Percentiles rank a stretch among this genome's conserved stretches.
These are phyloP conservation scores for Leccinum rimulosum DNA, from an alignment of 768 basidiomycete genomes.

Conservation along the genomic window DNA sequence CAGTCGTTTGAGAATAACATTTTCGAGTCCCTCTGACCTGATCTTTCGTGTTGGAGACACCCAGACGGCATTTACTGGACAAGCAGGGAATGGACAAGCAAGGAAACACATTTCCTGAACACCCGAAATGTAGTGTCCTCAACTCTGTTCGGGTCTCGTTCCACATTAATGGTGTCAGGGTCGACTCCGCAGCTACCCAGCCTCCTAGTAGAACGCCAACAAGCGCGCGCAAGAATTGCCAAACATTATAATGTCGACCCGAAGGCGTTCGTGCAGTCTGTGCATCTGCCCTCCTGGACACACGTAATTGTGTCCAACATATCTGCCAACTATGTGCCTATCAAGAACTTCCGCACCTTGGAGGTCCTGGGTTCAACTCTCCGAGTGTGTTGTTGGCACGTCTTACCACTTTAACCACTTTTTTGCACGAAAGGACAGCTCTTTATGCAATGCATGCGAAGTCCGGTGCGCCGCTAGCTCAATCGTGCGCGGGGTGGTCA, in stretches of 20 bases:
- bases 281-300: constrained; percentile 5
- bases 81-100: too few relatives aligned
- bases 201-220: constrained; percentile 18
- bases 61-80: constrained; percentile 19
- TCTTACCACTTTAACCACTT: constrained; percentile 27
- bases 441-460: constrained; percentile 26
- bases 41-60: too few relatives aligned
- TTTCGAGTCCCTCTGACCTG: too few relatives aligned
- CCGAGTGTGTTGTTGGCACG: constrained; percentile 21
- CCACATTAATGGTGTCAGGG: constrained; percentile 25
- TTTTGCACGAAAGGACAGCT: constrained; percentile 21
- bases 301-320: constrained; percentile 21
- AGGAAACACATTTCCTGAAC: constrained; percentile 24
- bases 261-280: constrained; percentile 1
- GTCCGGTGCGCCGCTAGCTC: constrained; percentile 15
- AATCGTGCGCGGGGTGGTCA: constrained; percentile 24
- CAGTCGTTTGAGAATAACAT: neutral
- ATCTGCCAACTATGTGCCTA: constrained; percentile 14
- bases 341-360: constrained; percentile 26
- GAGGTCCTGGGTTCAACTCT: constrained; percentile 22
- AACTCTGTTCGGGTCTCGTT: neutral
- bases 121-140: constrained; percentile 21
- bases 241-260: constrained; percentile 26
- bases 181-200: constrained; percentile 18
- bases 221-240: constrained; percentile 21